Percentiles rank a stretch among this genome's conserved stretches.
Conservation (phyloP, 305 asterid genomes). For the Solanum hybrid region DNA sequence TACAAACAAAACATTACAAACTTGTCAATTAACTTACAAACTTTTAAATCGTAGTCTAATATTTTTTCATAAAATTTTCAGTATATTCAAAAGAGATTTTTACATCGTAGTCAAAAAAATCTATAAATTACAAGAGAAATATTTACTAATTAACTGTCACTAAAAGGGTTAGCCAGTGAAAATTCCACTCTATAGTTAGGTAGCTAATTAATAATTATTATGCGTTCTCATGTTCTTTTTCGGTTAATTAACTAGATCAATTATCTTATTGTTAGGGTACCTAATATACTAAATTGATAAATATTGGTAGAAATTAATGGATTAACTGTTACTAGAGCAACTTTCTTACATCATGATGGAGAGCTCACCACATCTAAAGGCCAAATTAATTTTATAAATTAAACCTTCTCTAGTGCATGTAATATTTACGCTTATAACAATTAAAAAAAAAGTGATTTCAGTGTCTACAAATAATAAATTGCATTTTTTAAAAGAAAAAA, state of each 20-base stretch:
- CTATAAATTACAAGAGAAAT: not conserved
- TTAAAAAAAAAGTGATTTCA: not conserved
- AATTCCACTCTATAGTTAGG: not conserved
- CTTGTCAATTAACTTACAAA: not conserved
- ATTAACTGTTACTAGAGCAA: not conserved
- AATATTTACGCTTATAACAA: not conserved
- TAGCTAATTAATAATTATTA: not conserved
- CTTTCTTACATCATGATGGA: not conserved
- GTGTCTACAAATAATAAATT: not conserved
- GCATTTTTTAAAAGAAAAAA: not conserved
- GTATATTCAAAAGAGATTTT: not conserved
- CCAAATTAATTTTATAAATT: not conserved
- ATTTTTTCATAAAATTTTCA: not conserved
- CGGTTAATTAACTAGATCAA: not conserved
- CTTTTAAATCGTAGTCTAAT: not conserved
- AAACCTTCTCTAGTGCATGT: not conserved
- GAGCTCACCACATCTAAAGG: not conserved
- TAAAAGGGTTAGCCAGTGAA: not conserved
- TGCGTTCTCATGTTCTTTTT: not conserved
- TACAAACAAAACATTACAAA: not conserved
- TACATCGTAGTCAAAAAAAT: accelerated
- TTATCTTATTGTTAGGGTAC: not conserved
- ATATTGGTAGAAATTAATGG: not conserved
- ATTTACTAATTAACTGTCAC: not conserved
- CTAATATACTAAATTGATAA: not conserved